phyloP scores from a whole-genome alignment of 331 rosid species.

The Rhamnella rubrinervis region DNA sequence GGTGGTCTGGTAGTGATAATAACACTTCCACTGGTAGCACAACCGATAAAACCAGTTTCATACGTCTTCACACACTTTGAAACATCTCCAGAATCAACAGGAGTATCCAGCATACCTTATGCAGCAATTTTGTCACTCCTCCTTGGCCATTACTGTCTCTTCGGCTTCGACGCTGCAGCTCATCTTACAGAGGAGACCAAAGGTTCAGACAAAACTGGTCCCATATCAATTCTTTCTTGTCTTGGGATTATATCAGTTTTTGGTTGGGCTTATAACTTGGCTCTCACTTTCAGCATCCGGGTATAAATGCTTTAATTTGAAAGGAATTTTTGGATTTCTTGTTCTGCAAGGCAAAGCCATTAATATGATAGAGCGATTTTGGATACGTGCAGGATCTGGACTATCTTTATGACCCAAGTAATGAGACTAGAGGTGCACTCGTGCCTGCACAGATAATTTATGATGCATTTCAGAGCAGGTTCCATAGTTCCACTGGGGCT shows the following conservation, averaged over 20 bases:
- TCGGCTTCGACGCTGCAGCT: slow-evolving; percentile 33
- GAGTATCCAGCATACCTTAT: slow-evolving; percentile 23
- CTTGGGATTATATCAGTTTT: slow-evolving; percentile 24
- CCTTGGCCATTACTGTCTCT: slow-evolving; percentile 25
- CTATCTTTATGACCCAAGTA: slow-evolving; percentile 13
- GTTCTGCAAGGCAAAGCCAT: too few relatives aligned
- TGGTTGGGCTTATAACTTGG: slow-evolving; percentile 25
- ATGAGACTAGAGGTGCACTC: slow-evolving; percentile 27
- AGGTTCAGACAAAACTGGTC: slow-evolving; percentile 25
- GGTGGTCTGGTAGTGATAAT: slow-evolving; percentile 25
- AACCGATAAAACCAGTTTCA: slow-evolving; percentile 22
- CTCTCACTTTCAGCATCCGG: slow-evolving; percentile 34
- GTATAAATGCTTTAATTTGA: background rate
- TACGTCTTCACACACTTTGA: slow-evolving; percentile 31
- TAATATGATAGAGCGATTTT: background rate
- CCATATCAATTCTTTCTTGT: slow-evolving; percentile 22
- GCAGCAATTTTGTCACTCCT: slow-evolving; percentile 27
- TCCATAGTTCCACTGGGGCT: slow-evolving; percentile 27
- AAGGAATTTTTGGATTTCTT: too few relatives aligned
- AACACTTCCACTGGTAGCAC: slow-evolving; percentile 25
- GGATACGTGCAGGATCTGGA: slow-evolving; percentile 14
- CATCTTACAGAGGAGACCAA: slow-evolving; percentile 33
- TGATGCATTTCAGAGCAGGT: slow-evolving; percentile 27
- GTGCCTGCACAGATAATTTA: slow-evolving; percentile 34
- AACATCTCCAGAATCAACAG: slow-evolving; percentile 28